Evolutionary conservation across 345 rosid species (phyloP), one percentile per base, ranked within the genome.

Genomic region (Populus simonii): DNA sequence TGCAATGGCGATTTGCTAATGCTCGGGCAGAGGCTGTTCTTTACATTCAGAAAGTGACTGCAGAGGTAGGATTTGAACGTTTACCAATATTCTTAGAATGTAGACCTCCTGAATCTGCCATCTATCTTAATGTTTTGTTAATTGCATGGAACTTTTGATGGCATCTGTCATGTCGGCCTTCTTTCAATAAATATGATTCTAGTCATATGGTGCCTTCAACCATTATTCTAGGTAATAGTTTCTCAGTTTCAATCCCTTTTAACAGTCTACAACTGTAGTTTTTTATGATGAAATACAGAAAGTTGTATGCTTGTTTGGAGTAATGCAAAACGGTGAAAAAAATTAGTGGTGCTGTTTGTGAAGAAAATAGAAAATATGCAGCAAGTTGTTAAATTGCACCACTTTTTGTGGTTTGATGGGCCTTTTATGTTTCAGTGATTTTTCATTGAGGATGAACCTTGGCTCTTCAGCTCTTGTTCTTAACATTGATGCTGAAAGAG

Each of bases 1-100:
- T 94, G 85, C 99, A 96, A 79, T 96, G 99, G 99, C 84, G 95
- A 80, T 94, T 94, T 80, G 88, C 94, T 71, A 91, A 89, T 90
- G 93, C 97, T 43, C 78, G 84, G 70, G 88, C 90, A 66, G 97
- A 90, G 73, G 86, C 88, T 87, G 96, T 87, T 57, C 87, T 92
- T 83, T 88, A 83, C 77, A 78, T 81, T 75, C 93, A 94, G 86
- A 88, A 90, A 86, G 78, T 82, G 76, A 89, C 74, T n/a, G 90
- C 92, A 29, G 97, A 94, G 98, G 99, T 96, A 88, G 53, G 68
- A 53, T 76, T 74, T 74, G 29, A 33, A 57, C 69, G 53, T 31
- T 55, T 51, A 53, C 3, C 13, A 57, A 29, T 15, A 41, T 8
- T 33, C n/a, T n/a, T 23, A 1, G 33, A 8, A 43, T 33, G 27